Evolutionary conservation across 2,329 filamentous ascomycete species (phyloP), one percentile per base, ranked within the genome.

Genomic region (Paraphaeosphaeria sporulosa): DNA sequence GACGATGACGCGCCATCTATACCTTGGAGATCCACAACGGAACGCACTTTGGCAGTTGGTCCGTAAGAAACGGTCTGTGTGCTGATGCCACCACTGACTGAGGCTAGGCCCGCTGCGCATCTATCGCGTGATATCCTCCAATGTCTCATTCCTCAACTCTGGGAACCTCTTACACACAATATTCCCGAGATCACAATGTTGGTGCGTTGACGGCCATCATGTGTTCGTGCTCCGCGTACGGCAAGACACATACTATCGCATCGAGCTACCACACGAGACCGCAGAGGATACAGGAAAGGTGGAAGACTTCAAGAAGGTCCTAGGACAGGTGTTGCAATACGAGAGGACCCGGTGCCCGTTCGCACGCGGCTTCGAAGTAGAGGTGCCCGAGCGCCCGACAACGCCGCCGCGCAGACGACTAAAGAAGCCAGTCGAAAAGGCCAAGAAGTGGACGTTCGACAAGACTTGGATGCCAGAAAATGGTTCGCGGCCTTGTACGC

Each of bases 281-380:
- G 80, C 85, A 2, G 87, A 90, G 23, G 89, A 94, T 64, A 82
- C 85, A 64, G 79, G 82, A 46, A 85, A 87, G 65, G 88, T 92
- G 4, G 84, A 86, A 56, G 84, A 88, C 38, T 82, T 97, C 65
- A 91, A 91, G 70, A 81, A 81, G 12, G 89, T 92, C 9, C 79
- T 97, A 30, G 85, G 85, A 55, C 87, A 88, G 63, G 87, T 96
- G 15, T 82, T 97, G 48, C 89, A 90, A 64, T 97, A 95, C 71
- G 94, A 97, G 77, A 91, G 91, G 71, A 97, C 94, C 0, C 86
- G 89, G 47, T 97, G 93, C 75, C 94, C 94, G 0, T 97, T 97
- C 75, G 85, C 89, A 70, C 85, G 93, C 61, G 85, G 86, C 3
- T 96, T 96, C 68, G 89, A 87, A 0, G 88, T 94, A 12, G 85